Evolutionary conservation across 169 alveolate genomes (phyloP), one percentile per base, ranked within the genome.

Genomic region (Cryptosporidium ubiquitum): DNA sequence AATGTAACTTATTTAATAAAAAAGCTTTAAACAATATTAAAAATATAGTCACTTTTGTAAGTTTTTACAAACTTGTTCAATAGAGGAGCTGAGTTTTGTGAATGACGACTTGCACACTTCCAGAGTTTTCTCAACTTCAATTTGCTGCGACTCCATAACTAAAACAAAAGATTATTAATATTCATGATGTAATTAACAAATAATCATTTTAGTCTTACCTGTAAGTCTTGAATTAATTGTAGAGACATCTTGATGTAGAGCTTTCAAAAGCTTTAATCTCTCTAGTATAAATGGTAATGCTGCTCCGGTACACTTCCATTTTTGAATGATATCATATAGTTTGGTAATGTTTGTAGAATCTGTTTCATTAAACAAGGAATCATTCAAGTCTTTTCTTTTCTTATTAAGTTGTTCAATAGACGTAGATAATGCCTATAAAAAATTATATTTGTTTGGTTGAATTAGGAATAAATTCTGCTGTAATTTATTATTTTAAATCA

Each of bases 131-230:
- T 79, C 89, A 5, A 66, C 40, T n/a, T 79, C 89, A n/a, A 12
- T 35, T 40, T 79, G 89, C n/a, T 79, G 89, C 20, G 89, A 60
- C 7, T 79, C 89, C 89, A 79, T 79, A 42, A 79, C 89, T 79
- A 44, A 58, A 18, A 2, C 23, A 58, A 37, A 42, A 23, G 3
- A 57, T 51, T 57, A 16, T 29, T 1, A 31, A 3, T 10, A 57
- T 55, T 35, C 66, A 20, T 0, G 18, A 23, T 23, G 5, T 55
- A 26, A n/a, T n/a, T n/a, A 9, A 55, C 5, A 5, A 5, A n/a
- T 16, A 23, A 26, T 12, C 18, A 29, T 1, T 14, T 23, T 1
- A 40, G 12, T 1, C 73, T 37, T 79, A 79, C 89, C 75, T 79
- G 79, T 18, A n/a, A 79, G 35, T 29, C 89, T 58, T 12, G 89